Conservation (phyloP, 495 filamentous ascomycete species). For the Penicillium desertorum region DNA sequence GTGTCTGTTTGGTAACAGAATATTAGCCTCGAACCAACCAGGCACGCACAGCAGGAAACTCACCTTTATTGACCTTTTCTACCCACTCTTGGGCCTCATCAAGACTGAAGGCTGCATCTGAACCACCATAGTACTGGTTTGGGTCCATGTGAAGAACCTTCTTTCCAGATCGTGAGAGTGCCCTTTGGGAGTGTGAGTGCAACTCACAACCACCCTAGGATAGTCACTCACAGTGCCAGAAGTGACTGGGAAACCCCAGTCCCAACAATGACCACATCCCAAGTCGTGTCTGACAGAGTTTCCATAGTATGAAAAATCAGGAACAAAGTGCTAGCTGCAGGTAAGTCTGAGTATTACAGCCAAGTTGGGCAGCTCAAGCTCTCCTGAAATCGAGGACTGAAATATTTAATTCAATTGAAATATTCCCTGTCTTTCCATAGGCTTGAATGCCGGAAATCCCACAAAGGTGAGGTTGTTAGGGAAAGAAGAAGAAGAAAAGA, state of each 20-base stretch:
- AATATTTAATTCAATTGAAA: constrained; percentile 13
- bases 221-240: constrained; percentile 76
- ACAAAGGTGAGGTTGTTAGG: not conserved
- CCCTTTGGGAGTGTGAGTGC: constrained; percentile 65
- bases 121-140: constrained; percentile 83
- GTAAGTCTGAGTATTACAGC: constrained; percentile 30
- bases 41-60: constrained; percentile 9
- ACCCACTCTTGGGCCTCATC: constrained; percentile 80
- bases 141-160: constrained; percentile 87
- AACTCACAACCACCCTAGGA: constrained; percentile 19
- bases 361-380: constrained; percentile 26
- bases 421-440: constrained; percentile 10
- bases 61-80: constrained; percentile 49
- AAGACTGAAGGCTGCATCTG: constrained; percentile 83
- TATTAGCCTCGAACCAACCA: constrained; percentile 23
- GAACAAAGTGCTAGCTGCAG: constrained; percentile 22
- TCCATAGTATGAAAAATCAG: constrained; percentile 59
- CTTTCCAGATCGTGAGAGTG: constrained; percentile 87
- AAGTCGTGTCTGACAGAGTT: constrained; percentile 71
- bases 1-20: constrained; percentile 32
- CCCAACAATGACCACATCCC: constrained; percentile 90
- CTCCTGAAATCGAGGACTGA: constrained; percentile 31
- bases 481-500: constrained; percentile 11
- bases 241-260: constrained; percentile 90
- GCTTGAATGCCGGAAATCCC: not conserved